phyloP scores from a whole-genome alignment of 2,329 filamentous ascomycete genomes.

The Dothistroma pini region DNA sequence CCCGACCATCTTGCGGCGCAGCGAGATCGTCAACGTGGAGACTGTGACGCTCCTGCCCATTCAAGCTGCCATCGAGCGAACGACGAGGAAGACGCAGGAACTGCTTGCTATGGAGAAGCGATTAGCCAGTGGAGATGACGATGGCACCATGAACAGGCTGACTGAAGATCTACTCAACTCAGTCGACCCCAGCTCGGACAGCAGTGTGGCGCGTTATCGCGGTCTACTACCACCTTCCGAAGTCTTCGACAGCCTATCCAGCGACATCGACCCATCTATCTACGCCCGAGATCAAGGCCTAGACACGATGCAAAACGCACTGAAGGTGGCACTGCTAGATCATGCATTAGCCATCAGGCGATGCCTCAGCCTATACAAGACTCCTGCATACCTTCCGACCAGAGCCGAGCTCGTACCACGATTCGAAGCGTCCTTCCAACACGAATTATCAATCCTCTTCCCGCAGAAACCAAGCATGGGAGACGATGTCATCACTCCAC shows the following conservation, averaged over 20 bases:
- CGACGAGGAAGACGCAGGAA: conserved; percentile 85
- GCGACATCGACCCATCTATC: conserved; percentile 31
- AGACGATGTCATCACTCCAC: conserved; percentile 20
- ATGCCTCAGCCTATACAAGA: conserved; percentile 63
- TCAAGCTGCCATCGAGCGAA: conserved; percentile 86
- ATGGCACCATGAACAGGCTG: conserved; percentile 59
- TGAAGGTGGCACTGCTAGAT: conserved; percentile 81
- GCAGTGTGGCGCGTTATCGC: conserved; percentile 74
- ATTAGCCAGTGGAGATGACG: conserved; percentile 57
- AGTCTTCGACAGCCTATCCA: conserved; percentile 40
- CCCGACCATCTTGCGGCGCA: conserved; percentile 83
- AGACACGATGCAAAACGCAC: conserved; percentile 66
- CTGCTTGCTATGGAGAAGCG: conserved; percentile 72
- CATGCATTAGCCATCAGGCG: conserved; percentile 85
- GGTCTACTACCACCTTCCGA: conserved; percentile 59
- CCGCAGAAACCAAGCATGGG: conserved; percentile 31
- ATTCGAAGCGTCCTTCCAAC: conserved; percentile 45
- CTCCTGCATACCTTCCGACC: conserved; percentile 56
- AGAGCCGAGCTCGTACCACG: conserved; percentile 29
- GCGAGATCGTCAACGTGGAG: conserved; percentile 70
- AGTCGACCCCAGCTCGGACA: conserved; percentile 69
- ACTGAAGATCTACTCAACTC: conserved; percentile 74
- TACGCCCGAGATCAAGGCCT: conserved; percentile 36
- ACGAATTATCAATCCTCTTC: conserved; percentile 42
- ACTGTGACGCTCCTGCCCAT: conserved; percentile 67